A percentile compares a stretch with the other conserved stretches of the same genome.
These are phyloP conservation scores for Blastobotrys mokoenaii DNA, from an alignment of 805 yeast genomes.

Conservation along the genomic window DNA sequence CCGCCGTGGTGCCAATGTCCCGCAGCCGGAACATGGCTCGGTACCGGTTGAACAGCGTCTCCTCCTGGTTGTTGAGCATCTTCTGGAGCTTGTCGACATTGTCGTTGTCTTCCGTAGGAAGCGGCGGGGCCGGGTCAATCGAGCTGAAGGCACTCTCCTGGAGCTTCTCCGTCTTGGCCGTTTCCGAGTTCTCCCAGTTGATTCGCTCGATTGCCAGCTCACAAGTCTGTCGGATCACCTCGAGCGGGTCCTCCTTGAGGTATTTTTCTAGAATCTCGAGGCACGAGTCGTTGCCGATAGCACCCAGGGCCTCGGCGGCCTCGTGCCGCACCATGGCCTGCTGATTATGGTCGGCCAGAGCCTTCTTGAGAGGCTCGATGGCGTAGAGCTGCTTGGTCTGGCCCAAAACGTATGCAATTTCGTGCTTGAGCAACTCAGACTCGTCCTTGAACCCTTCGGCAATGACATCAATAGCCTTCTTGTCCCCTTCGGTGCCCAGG, in stretches of 20 bases:
- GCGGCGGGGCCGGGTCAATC: slow-evolving; percentile 97
- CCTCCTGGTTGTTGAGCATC: slow-evolving; percentile 65
- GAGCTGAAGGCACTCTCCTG: slow-evolving; percentile 74
- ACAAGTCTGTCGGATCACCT: slow-evolving; percentile 94
- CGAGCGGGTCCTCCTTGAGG: slow-evolving; percentile 61
- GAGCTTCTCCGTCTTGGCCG: slow-evolving; percentile 56
- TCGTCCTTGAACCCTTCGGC: slow-evolving; percentile 74
- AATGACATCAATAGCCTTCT: slow-evolving; percentile 70
- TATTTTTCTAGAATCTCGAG: slow-evolving; percentile 57
- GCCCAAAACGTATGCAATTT: slow-evolving; percentile 94
- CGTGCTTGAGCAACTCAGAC: slow-evolving; percentile 90
- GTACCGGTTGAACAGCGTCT: slow-evolving; percentile 86
- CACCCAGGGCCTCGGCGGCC: slow-evolving; percentile 98
- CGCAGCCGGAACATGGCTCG: slow-evolving; percentile 97
- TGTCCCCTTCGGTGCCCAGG: slow-evolving; percentile 64
- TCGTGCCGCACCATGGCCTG: slow-evolving; percentile 98
- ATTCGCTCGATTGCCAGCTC: slow-evolving; percentile 94
- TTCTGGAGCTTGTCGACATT: slow-evolving; percentile 57
- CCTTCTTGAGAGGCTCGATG: slow-evolving; percentile 65
- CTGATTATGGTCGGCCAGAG: slow-evolving; percentile 46
- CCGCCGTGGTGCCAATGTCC: slow-evolving; percentile 89
- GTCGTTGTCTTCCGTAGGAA: slow-evolving; percentile 55
- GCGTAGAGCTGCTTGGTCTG: slow-evolving; percentile 83
- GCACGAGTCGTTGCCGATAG: slow-evolving; percentile 75
- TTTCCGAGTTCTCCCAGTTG: slow-evolving; percentile 76